Evolutionary conservation across 257 asterid species (phyloP).

Genomic region (Eustoma russellianum): DNA sequence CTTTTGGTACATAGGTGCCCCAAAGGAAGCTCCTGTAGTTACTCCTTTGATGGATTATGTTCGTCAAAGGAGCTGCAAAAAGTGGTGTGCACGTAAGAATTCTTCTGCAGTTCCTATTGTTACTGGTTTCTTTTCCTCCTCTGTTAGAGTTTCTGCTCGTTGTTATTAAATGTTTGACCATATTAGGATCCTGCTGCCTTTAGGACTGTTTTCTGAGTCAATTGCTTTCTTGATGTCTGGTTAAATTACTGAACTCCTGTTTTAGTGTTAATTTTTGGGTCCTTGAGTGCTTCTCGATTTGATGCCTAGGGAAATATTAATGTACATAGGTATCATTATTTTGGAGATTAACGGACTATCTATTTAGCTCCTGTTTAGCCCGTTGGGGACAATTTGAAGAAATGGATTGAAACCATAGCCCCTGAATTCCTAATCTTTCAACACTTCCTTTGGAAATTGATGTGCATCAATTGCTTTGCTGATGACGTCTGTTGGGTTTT

Average conservation of each 20-base stretch:
- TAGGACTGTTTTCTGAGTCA: not conserved
- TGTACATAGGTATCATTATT: too few relatives aligned
- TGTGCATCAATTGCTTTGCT: too few relatives aligned
- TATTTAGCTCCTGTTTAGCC: too few relatives aligned
- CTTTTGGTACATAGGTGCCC: conserved; percentile 51
- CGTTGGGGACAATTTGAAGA: too few relatives aligned
- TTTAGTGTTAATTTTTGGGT: too few relatives aligned
- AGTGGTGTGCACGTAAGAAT: conserved; percentile 75
- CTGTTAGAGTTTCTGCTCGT: not conserved
- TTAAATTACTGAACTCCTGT: not conserved
- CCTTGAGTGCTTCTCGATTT: too few relatives aligned
- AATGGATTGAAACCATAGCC: too few relatives aligned
- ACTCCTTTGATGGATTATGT: conserved; percentile 93
- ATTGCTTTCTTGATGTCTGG: not conserved
- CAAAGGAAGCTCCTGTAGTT: conserved; percentile 68
- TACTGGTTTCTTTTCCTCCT: conserved; percentile 7
- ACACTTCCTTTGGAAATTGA: too few relatives aligned
- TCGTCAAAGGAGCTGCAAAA: conserved; percentile 95
- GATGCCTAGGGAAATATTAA: too few relatives aligned
- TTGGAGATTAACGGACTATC: too few relatives aligned
- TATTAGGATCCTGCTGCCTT: not conserved
- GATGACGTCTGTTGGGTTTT: too few relatives aligned
- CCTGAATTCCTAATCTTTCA: too few relatives aligned
- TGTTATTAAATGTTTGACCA: not conserved
- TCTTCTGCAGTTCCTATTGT: conserved; percentile 7